Percentiles rank a stretch among this genome's conserved stretches.
These are phyloP conservation scores for Tardiomyces depauwii DNA, from an alignment of 1,139 yeast genomes.

Conservation along the genomic window DNA sequence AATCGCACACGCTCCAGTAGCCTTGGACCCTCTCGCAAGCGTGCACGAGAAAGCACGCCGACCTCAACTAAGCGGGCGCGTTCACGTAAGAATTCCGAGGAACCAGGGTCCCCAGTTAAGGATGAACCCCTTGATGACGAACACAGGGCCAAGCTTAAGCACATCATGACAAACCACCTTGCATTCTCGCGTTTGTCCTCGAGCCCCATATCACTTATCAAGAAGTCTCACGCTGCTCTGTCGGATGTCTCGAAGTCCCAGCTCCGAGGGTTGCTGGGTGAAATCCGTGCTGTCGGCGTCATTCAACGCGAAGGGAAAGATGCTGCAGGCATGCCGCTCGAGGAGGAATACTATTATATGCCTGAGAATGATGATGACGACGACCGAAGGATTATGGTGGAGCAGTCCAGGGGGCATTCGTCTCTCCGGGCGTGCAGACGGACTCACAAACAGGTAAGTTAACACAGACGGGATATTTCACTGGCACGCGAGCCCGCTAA, in stretches of 20 bases:
- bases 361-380: conserved; percentile 69
- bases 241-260: conserved; percentile 18
- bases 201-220: conserved; percentile 65
- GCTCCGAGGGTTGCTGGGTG: conserved; percentile 32
- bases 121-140: not conserved
- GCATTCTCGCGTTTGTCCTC: conserved; percentile 85
- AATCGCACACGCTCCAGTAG: not conserved
- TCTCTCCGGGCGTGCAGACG: conserved; percentile 80
- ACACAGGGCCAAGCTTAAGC: conserved; percentile 37
- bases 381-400: conserved; percentile 58
- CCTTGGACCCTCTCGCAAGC: not conserved
- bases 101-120: not conserved
- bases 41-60: not conserved
- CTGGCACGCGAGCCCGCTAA: not conserved
- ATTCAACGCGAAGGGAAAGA: conserved; percentile 85
- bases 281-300: conserved; percentile 59
- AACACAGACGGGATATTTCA: not conserved
- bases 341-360: conserved; percentile 85
- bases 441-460: conserved; percentile 56
- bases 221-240: conserved; percentile 34
- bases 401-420: conserved; percentile 58
- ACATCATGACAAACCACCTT: conserved; percentile 67
- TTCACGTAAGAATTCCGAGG: not conserved
- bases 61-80: not conserved
- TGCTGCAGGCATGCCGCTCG: conserved; percentile 91